These are phyloP conservation scores for Linnemannia zychae DNA, from an alignment of 192 early-diverging fungal genomes.

Conservation along the genomic window DNA sequence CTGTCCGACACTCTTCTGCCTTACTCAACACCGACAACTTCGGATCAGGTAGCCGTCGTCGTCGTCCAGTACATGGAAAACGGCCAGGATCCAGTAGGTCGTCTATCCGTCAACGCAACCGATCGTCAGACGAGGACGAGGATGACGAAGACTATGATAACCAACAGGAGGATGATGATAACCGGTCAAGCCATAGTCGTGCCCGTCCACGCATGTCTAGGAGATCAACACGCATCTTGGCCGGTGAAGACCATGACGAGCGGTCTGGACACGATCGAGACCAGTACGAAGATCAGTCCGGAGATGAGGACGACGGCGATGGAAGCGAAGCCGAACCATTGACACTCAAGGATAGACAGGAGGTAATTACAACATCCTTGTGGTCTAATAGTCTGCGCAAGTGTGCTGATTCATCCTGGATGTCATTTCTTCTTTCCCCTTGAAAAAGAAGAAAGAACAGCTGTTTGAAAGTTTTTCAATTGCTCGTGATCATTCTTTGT, in stretches of 20 bases:
- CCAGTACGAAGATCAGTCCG: slow-evolving; percentile 18
- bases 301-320: slow-evolving; percentile 21
- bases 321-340: slow-evolving; percentile 37
- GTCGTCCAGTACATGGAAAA: slow-evolving; percentile 18
- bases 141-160: slow-evolving; percentile 19
- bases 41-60: slow-evolving; percentile 38
- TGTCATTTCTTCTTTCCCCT: background rate
- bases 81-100: slow-evolving; percentile 38
- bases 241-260: slow-evolving; percentile 22
- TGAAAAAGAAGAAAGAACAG: background rate
- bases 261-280: slow-evolving; percentile 29
- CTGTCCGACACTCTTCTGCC: slow-evolving; percentile 28
- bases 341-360: slow-evolving; percentile 53
- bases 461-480: background rate
- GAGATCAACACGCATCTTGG: slow-evolving; percentile 15
- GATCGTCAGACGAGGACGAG: slow-evolving; percentile 35
- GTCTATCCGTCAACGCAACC: slow-evolving; percentile 39
- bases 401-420: background rate
- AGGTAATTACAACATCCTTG: slow-evolving; percentile 23
- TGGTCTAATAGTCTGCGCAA: slow-evolving; percentile 2
- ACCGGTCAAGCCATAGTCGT: slow-evolving; percentile 32
- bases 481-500: background rate
- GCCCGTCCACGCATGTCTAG: slow-evolving; percentile 27
- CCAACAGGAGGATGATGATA: slow-evolving; percentile 27
- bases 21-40: slow-evolving; percentile 15